Evolutionary conservation across 768 basidiomycete genomes (phyloP), one percentile per base, ranked within the genome.

Genomic region (Rhodotorula kratochvilovae): DNA sequence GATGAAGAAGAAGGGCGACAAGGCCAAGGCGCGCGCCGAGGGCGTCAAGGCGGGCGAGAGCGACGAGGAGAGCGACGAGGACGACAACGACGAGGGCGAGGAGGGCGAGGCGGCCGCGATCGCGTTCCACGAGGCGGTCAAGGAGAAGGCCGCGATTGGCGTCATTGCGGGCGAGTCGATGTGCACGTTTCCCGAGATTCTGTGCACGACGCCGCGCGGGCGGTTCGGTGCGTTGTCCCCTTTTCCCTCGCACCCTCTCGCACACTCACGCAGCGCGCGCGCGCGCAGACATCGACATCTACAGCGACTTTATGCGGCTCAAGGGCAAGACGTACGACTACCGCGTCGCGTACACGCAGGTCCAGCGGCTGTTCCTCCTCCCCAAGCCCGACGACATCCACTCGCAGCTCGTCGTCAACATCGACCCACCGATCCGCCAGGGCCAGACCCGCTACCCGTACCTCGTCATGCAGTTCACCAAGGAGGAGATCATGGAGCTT

Each of bases 261-360:
- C 5, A 12, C 45, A 11, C 29, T 42, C 8, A 5, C 25, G 50
- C 45, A 46, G 10, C 1, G 42, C 92, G 65, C 96, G 5, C 43
- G 17, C 36, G 3, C 39, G 43, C 94, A 80, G 94, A 97, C 77
- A 89, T 99, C 82, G 96, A 98, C 82, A 92, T 99, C 90, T 97
- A 91, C 84, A 88, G 88, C 35, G 90, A 91, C 63, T 98, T 93
- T 83, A 81, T 99, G 78, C 88, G 96, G 54, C 82, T 98, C 43
- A 89, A 93, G n/a, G 96, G 96, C 63, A 96, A 97, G 82, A 97
- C 94, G 3, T 98, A 98, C 81, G 96, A 99, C 81, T 99, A 99
- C 85, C 93, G 97, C 82, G 91, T 99, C 68, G 84, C 91, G 33
- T 96, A 94, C 81, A 85, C 86, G 48, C 90, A 89, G 72, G 91